Evolutionary conservation across 345 rosid genomes (phyloP), one percentile per base, ranked within the genome.

Genomic region (Citrus maxima): DNA sequence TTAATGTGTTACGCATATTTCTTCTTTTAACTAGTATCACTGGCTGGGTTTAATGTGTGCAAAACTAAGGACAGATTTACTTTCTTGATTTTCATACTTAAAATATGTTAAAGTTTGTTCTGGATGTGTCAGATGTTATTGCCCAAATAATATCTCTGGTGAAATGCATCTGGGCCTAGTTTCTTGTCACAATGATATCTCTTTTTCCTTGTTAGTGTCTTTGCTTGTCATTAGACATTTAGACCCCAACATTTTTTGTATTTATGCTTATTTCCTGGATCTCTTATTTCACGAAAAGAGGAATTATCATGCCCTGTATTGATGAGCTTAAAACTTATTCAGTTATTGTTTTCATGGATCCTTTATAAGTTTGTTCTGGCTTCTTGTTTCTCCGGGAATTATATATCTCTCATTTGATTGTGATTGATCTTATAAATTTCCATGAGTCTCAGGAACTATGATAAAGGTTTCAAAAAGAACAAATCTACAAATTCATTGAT

Each of bases 361-460:
- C 67, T 28, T 34, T 12, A 42, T 25, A 24, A 56, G 6, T 18
- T 74, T 34, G 35, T 55, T 67, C 70, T 74, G 65, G 70, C 77
- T 58, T 40, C n/a, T 66, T 66, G 67, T 64, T 73, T 70, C 40
- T 70, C 40, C 2, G 18, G 22, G 66, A 18, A 78, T 67, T 61
- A 19, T 46, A 4, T 46, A 62, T 28, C 24, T 25, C 38, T 73
- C 46, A 40, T 67, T 56, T 55, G 27, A n/a, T 27, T 59, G 40
- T 69, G 40, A 51, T 74, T 72, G 82, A 81, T 71, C 62, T 78
- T 72, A 76, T 42, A 56, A 59, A 14, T 66, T 80, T 35, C 66
- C 67, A 61, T 82, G 58, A 77, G 78, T 89, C 19, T 77, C 87
- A 96, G 95, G 89, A 80, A 76, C 73, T 22, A 74, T 62, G 80